Conservation (phyloP, 2,329 filamentous ascomycete genomes). For the Pseudocercospora fijiensis region DNA sequence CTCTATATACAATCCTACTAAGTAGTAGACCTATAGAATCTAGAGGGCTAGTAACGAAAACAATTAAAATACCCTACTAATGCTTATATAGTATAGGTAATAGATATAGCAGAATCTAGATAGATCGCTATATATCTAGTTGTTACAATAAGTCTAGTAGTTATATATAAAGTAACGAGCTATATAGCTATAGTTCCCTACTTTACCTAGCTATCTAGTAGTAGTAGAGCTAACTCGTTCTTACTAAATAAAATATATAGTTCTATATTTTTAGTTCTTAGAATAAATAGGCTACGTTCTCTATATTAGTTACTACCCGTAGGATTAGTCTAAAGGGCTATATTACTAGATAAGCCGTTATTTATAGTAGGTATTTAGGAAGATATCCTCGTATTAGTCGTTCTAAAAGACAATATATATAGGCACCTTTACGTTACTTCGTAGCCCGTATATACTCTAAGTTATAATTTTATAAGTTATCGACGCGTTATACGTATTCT, state of each 20-base stretch:
- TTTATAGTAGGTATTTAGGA: too few relatives aligned
- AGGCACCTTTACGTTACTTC: too few relatives aligned
- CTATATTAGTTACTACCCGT: neutral
- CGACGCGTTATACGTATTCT: too few relatives aligned
- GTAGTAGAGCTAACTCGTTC: neutral
- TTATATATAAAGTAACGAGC: too few relatives aligned
- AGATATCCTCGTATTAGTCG: too few relatives aligned
- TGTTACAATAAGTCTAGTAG: conserved; percentile 1
- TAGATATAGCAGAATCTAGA: neutral
- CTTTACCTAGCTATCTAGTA: neutral
- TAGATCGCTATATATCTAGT: neutral
- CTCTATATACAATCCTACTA: neutral
- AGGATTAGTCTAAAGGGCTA: too few relatives aligned
- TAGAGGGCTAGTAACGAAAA: too few relatives aligned
- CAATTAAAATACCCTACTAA: neutral
- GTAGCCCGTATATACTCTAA: too few relatives aligned
- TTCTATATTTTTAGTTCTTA: neutral
- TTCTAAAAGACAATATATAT: too few relatives aligned
- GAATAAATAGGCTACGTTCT: neutral
- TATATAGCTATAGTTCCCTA: neutral
- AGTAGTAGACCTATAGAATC: conserved; percentile 4
- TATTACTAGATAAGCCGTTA: too few relatives aligned
- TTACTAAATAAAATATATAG: neutral
- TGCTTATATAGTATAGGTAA: neutral
- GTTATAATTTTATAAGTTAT: too few relatives aligned